These are phyloP conservation scores for Tricholoma sp. DNA, from an alignment of 768 basidiomycete species.

Conservation along the genomic window DNA sequence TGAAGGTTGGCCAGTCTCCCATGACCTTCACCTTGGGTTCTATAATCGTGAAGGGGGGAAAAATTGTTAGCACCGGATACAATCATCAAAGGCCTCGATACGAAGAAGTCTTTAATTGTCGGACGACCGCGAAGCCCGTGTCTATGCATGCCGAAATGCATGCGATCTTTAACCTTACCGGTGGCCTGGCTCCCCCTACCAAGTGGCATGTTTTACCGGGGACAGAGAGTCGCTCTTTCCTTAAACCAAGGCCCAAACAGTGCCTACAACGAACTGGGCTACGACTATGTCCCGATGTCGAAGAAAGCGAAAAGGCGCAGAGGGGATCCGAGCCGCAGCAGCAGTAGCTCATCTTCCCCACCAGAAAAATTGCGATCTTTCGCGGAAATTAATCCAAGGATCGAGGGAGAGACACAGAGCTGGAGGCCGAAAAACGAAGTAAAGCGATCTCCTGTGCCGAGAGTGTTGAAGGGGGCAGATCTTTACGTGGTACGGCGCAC, in stretches of 20 bases:
- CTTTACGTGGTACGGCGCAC: slow-evolving; percentile 49
- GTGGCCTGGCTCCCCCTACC: slow-evolving; percentile 45
- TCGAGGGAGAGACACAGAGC: not conserved
- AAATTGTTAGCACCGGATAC: slow-evolving; percentile 45
- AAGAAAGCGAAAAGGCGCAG: not conserved
- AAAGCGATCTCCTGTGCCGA: slow-evolving; percentile 9
- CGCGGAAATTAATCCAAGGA: not conserved
- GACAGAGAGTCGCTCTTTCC: slow-evolving; percentile 1
- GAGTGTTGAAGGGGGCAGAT: slow-evolving; percentile 46
- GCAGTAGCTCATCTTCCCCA: not conserved
- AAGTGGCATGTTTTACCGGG: slow-evolving; percentile 46
- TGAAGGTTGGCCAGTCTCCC: slow-evolving; percentile 2
- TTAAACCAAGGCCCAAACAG: slow-evolving; percentile 4
- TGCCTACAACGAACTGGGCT: slow-evolving; percentile 2
- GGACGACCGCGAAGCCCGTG: slow-evolving; percentile 33
- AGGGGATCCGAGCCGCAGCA: not conserved
- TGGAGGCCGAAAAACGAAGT: not conserved
- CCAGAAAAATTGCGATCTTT: not conserved
- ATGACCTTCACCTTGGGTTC: slow-evolving; percentile 9
- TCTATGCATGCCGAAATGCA: slow-evolving; percentile 60
- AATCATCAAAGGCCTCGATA: slow-evolving; percentile 54
- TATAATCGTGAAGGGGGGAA: slow-evolving; percentile 45
- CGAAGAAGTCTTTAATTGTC: slow-evolving; percentile 36
- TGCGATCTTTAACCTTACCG: slow-evolving; percentile 46
- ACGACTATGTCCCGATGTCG: not conserved